These are phyloP conservation scores for Rhizophora mangle DNA, from an alignment of 345 rosid species.

Conservation along the genomic window DNA sequence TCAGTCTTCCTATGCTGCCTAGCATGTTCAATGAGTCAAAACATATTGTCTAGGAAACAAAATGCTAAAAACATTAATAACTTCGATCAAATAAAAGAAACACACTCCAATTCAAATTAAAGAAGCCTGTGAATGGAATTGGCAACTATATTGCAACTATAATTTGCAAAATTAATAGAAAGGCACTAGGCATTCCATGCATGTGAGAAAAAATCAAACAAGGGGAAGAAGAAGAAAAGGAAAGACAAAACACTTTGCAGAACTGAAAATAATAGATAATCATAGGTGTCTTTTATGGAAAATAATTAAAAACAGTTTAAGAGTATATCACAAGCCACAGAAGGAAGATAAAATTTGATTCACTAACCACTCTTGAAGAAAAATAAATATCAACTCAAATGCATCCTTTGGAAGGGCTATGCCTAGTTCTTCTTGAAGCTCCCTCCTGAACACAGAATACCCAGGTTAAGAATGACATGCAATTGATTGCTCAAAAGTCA, in stretches of 20 bases:
- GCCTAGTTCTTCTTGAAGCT: slow-evolving; percentile 91
- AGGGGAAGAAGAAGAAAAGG: not conserved
- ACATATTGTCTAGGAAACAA: too few species aligned
- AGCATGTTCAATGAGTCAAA: too few species aligned
- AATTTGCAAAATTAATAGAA: not conserved
- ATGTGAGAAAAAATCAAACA: not conserved
- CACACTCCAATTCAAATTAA: too few species aligned
- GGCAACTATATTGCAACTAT: not conserved
- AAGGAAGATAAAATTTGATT: slow-evolving; percentile 5
- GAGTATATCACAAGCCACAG: not conserved
- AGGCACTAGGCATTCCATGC: not conserved
- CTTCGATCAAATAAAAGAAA: too few species aligned
- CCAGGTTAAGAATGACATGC: not conserved
- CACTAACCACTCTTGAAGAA: slow-evolving; percentile 76
- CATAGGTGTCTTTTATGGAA: not conserved
- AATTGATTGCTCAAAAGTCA: not conserved
- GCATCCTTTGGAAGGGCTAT: slow-evolving; percentile 81
- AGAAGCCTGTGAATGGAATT: not conserved
- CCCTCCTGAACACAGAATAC: slow-evolving; percentile 53
- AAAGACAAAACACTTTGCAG: not conserved
- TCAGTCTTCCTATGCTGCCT: too few species aligned
- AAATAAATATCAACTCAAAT: slow-evolving; percentile 67
- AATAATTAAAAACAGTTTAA: not conserved
- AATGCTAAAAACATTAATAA: too few species aligned
- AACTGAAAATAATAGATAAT: not conserved